Conservation (phyloP, 768 basidiomycete genomes). For the Termitomyces sp. region DNA sequence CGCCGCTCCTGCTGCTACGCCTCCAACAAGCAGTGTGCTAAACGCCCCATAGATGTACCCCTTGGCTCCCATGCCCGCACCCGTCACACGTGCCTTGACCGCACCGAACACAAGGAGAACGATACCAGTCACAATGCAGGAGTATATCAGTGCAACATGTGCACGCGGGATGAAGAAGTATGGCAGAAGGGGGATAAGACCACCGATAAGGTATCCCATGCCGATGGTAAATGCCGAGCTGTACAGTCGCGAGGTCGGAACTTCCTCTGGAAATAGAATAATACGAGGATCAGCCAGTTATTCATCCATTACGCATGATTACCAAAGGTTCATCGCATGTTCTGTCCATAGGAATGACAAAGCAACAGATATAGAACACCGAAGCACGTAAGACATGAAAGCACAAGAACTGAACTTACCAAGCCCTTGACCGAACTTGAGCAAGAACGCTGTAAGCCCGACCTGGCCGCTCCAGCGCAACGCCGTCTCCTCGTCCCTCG, state of each 20-base stretch:
- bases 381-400: background rate
- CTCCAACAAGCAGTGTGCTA: slow-evolving; percentile 86
- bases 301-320: background rate
- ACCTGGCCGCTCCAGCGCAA: slow-evolving; percentile 73
- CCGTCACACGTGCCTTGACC: slow-evolving; percentile 85
- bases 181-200: slow-evolving; percentile 87
- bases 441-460: slow-evolving; percentile 88
- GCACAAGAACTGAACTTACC: slow-evolving; percentile 44
- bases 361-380: background rate
- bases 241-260: slow-evolving; percentile 81
- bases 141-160: slow-evolving; percentile 65
- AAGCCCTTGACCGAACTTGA: slow-evolving; percentile 94
- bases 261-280: slow-evolving; percentile 61
- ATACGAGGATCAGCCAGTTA: slow-evolving; percentile 1
- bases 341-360: background rate
- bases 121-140: slow-evolving; percentile 77
- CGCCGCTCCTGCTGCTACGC: slow-evolving; percentile 76
- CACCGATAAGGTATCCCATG: slow-evolving; percentile 89
- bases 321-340: background rate
- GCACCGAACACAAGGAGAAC: slow-evolving; percentile 89
- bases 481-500: slow-evolving; percentile 53
- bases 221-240: slow-evolving; percentile 94
- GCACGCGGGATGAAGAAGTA: slow-evolving; percentile 87
- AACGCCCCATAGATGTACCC: slow-evolving; percentile 88
- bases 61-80: slow-evolving; percentile 59